phyloP scores from a whole-genome alignment of 306 rosid species.

The Sesbania bispinosa region DNA sequence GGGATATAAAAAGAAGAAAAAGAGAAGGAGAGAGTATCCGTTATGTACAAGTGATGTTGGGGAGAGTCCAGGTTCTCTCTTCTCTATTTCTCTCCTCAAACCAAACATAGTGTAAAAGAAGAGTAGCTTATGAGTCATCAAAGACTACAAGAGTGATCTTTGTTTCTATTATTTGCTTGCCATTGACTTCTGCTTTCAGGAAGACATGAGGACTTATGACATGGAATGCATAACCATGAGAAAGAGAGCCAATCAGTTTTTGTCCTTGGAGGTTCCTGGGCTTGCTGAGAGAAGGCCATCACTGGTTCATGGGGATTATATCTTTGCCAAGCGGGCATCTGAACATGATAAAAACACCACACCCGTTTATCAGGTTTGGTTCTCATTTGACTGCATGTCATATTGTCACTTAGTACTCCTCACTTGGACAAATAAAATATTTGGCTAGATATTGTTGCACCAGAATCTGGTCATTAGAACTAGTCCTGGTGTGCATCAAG shows the following conservation, averaged over 20 bases:
- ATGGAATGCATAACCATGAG: constrained; percentile 63
- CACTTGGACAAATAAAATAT: neutral
- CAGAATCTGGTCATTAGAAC: neutral
- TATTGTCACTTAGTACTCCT: constrained; percentile 6
- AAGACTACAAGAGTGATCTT: neutral
- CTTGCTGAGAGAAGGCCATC: constrained; percentile 96
- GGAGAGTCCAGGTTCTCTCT: too few species aligned
- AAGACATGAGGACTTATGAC: constrained; percentile 74
- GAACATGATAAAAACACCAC: constrained; percentile 15
- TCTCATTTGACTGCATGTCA: constrained; percentile 10
- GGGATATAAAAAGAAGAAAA: too few species aligned
- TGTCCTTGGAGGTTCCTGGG: constrained; percentile 85
- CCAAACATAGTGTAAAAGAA: too few species aligned
- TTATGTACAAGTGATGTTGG: too few species aligned
- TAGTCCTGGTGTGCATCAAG: neutral
- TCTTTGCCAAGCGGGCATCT: constrained; percentile 57
- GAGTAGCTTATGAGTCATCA: neutral
- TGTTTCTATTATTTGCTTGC: constrained; percentile 24
- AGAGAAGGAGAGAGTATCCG: too few species aligned
- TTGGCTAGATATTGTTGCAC: constrained; percentile 7
- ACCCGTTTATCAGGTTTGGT: constrained; percentile 55
- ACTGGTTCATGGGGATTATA: constrained; percentile 76
- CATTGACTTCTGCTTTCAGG: constrained; percentile 46
- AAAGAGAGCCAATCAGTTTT: constrained; percentile 38
- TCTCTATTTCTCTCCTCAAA: too few species aligned